Evolutionary conservation across 2,329 filamentous ascomycete species (phyloP).

Genomic region (Hymenoscyphus albidus): DNA sequence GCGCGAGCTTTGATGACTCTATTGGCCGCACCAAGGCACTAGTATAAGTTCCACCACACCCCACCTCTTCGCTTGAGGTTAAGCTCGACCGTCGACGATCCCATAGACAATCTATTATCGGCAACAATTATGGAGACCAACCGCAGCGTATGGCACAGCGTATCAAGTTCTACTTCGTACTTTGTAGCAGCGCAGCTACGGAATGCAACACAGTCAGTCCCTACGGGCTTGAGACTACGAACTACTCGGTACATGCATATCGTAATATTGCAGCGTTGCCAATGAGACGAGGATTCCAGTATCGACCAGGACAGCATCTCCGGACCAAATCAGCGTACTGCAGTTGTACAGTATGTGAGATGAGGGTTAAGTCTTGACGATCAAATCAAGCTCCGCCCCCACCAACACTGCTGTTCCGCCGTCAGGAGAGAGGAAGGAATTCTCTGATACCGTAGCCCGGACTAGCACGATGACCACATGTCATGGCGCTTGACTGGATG

Average conservation of each 20-base stretch:
- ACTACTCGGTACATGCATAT: too few relatives aligned
- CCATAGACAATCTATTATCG: slow-evolving; percentile 1
- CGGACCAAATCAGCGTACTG: too few relatives aligned
- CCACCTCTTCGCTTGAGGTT: not conserved
- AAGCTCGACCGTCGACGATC: not conserved
- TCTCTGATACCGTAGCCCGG: not conserved
- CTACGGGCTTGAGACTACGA: not conserved
- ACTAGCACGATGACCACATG: not conserved
- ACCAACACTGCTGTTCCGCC: not conserved
- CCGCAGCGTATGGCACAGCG: not conserved
- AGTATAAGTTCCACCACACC: not conserved
- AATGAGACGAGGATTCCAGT: too few relatives aligned
- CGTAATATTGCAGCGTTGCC: too few relatives aligned
- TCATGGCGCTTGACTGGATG: not conserved
- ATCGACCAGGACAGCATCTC: too few relatives aligned
- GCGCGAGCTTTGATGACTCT: not conserved
- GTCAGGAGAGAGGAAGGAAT: too few relatives aligned
- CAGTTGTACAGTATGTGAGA: too few relatives aligned
- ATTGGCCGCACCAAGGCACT: not conserved
- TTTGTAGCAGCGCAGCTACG: too few relatives aligned
- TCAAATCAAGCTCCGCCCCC: not conserved
- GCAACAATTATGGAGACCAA: not conserved
- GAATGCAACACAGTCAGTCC: not conserved
- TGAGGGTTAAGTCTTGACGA: not conserved
- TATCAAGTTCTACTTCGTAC: too few relatives aligned